Conservation (phyloP, 1,284 basidiomycete species). For the Flammula alnicola region DNA sequence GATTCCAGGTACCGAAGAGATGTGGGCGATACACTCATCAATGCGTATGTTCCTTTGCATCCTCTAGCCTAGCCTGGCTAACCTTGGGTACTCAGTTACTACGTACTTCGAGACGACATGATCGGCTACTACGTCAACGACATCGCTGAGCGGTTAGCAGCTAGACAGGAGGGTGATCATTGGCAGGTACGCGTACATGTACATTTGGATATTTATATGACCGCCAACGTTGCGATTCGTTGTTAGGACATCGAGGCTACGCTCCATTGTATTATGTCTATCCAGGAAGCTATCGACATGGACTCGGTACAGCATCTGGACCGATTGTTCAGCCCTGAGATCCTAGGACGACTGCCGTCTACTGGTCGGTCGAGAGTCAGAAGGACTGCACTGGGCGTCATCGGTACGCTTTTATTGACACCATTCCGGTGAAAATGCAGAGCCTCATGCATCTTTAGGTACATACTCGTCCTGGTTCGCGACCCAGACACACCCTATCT, state of each 20-base stretch:
- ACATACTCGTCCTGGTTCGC: slow-evolving; percentile 87
- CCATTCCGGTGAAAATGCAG: background rate
- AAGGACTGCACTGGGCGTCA: slow-evolving; percentile 71
- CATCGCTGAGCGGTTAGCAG: slow-evolving; percentile 55
- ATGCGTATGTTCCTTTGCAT: slow-evolving; percentile 63
- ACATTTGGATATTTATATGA: background rate
- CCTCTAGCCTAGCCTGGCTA: slow-evolving; percentile 7
- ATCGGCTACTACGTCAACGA: slow-evolving; percentile 70
- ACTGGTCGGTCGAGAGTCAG: slow-evolving; percentile 70
- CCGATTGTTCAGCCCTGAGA: slow-evolving; percentile 70
- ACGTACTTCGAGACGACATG: slow-evolving; percentile 84
- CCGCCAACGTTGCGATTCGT: slow-evolving; percentile 2
- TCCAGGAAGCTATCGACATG: slow-evolving; percentile 85
- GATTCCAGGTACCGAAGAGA: slow-evolving; percentile 77
- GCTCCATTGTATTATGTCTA: slow-evolving; percentile 81
- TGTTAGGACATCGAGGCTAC: slow-evolving; percentile 81
- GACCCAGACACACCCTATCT: slow-evolving; percentile 39
- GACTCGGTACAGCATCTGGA: slow-evolving; percentile 69
- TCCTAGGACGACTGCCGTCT: slow-evolving; percentile 70
- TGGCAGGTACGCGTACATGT: slow-evolving; percentile 72
- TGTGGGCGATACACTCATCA: slow-evolving; percentile 89
- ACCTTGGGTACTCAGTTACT: slow-evolving; percentile 61
- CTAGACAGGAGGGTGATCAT: slow-evolving; percentile 39
- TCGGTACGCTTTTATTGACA: slow-evolving; percentile 52
- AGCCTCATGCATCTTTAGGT: slow-evolving; percentile 46